Conservation (phyloP, 2,329 filamentous ascomycete genomes). For the Pseudocercospora macadamiae region DNA sequence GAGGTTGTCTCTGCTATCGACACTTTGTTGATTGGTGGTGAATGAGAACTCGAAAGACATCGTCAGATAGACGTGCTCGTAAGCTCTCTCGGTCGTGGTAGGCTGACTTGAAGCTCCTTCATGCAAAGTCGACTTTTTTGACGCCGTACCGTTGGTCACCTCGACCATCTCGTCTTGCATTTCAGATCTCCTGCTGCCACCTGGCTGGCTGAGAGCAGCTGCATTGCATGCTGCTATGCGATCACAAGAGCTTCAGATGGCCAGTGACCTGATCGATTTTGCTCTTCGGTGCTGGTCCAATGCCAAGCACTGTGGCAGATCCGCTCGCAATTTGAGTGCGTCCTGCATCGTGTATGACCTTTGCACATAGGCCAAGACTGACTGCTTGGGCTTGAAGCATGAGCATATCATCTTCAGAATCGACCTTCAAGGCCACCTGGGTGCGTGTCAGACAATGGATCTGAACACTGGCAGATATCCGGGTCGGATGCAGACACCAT, state of each 20-base stretch:
- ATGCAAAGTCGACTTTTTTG: too few species aligned
- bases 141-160: too few species aligned
- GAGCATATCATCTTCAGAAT: constrained; percentile 78
- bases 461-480: not conserved
- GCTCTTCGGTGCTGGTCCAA: constrained; percentile 74
- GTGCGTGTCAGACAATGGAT: constrained; percentile 31
- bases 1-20: too few species aligned
- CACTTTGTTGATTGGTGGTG: too few species aligned
- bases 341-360: constrained; percentile 93
- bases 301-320: constrained; percentile 87
- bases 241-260: constrained; percentile 77
- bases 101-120: too few species aligned
- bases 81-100: too few species aligned
- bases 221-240: not conserved
- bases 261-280: constrained; percentile 86
- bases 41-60: too few species aligned
- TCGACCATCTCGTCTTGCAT: too few species aligned
- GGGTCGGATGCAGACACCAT: not conserved
- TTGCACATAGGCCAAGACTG: constrained; percentile 81
- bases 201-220: not conserved
- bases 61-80: too few species aligned
- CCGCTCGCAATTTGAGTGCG: constrained; percentile 94
- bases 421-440: constrained; percentile 89
- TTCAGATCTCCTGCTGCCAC: not conserved
- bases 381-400: constrained; percentile 79